Conservation (phyloP, 805 yeast genomes). For the Pichia exigua region DNA sequence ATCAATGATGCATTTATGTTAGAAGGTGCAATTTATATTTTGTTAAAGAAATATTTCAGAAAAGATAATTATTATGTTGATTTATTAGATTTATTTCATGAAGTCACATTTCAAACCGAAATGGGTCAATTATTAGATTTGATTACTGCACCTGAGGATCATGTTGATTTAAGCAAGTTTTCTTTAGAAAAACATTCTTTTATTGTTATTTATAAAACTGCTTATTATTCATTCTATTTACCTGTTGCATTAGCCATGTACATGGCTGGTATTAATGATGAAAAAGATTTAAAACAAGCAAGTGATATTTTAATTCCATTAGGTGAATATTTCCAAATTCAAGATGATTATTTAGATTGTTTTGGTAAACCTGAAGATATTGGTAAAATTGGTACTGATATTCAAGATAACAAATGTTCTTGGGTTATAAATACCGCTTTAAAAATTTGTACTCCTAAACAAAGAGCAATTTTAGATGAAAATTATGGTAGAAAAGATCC, state of each 20-base stretch:
- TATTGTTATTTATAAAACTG: conserved; percentile 94
- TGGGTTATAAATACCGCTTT: conserved; percentile 96
- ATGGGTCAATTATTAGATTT: conserved; percentile 93
- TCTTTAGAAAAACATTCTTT: conserved; percentile 86
- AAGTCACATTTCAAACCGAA: conserved; percentile 95
- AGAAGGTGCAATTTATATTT: conserved; percentile 86
- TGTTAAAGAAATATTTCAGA: conserved; percentile 84
- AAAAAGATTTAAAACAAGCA: conserved; percentile 78
- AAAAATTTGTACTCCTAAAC: conserved; percentile 66
- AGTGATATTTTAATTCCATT: conserved; percentile 81
- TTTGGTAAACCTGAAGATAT: conserved; percentile 96
- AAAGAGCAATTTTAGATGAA: conserved; percentile 72
- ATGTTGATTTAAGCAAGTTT: conserved; percentile 81
- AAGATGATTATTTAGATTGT: conserved; percentile 94
- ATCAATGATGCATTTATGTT: conserved; percentile 96
- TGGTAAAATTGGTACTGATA: conserved; percentile 98
- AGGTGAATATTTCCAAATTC: conserved; percentile 98
- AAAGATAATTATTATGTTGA: conserved; percentile 79
- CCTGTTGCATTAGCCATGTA: conserved; percentile 97
- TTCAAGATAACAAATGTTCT: conserved; percentile 95
- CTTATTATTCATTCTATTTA: conserved; percentile 92
- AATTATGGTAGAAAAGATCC: conserved; percentile 86
- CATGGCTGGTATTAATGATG: conserved; percentile 71
- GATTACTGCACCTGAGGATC: conserved; percentile 95
- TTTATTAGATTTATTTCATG: conserved; percentile 89